These are phyloP conservation scores for Picea engelmannii DNA, from an alignment of 83 land plant species.

Conservation along the genomic window DNA sequence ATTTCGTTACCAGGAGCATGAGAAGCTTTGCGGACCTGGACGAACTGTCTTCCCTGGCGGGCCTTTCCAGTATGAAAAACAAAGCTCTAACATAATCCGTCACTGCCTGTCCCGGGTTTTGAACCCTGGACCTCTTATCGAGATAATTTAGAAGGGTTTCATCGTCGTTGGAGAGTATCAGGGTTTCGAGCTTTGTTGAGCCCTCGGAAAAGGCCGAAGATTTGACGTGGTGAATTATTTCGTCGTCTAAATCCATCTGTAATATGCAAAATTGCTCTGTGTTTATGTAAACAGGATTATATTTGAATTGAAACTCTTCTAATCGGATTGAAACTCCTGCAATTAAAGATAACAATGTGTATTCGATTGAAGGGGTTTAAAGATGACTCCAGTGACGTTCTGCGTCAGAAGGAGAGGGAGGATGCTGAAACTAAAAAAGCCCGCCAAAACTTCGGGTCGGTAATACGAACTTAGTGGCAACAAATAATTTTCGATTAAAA, in stretches of 20 bases:
- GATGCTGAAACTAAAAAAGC: too few species aligned
- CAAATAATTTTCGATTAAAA: too few species aligned
- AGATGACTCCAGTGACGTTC: too few species aligned
- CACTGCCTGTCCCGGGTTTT: slow-evolving; percentile 9
- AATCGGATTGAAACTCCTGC: too few species aligned
- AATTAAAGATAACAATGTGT: too few species aligned
- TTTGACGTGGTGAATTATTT: slow-evolving; percentile 12
- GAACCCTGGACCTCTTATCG: slow-evolving; percentile 5
- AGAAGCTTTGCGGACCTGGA: slow-evolving; percentile 10
- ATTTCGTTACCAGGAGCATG: not conserved
- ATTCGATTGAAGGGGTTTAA: too few species aligned
- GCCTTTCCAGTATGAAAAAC: not conserved
- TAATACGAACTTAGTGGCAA: too few species aligned
- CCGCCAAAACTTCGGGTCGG: too few species aligned
- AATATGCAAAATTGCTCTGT: too few species aligned
- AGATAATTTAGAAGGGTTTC: not conserved
- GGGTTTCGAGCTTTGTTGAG: not conserved
- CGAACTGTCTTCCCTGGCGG: not conserved
- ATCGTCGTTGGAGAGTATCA: slow-evolving; percentile 6
- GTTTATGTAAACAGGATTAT: too few species aligned
- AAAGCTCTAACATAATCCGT: slow-evolving; percentile 9
- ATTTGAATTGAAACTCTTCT: too few species aligned
- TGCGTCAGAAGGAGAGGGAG: too few species aligned
- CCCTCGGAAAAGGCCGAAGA: not conserved
- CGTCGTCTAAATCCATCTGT: slow-evolving; percentile 8